Conservation (phyloP, 108 stramenopile species). For the Nitzschia inconspicua region DNA sequence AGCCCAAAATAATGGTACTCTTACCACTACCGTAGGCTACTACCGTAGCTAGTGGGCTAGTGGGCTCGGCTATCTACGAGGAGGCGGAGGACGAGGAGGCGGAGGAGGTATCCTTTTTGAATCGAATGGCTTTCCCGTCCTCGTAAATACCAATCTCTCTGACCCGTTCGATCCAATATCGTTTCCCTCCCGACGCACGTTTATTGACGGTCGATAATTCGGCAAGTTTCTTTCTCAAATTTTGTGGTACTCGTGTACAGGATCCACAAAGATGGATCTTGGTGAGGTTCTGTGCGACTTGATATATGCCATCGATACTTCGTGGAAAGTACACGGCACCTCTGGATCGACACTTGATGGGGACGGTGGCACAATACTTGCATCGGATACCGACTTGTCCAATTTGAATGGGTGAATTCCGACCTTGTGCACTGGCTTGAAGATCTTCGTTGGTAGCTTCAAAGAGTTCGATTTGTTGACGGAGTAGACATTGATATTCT, state of each 20-base stretch:
- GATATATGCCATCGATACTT: conserved; percentile 22
- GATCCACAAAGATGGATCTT: conserved; percentile 2
- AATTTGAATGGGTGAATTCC: conserved; percentile 24
- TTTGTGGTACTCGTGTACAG: conserved; percentile 6
- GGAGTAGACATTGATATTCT: conserved; percentile 23
- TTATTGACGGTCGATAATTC: too few relatives aligned
- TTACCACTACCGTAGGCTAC: too few relatives aligned
- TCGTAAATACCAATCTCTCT: conserved; percentile 12
- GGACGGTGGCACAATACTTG: conserved; percentile 14
- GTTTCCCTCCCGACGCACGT: conserved; percentile 10
- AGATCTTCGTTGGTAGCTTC: conserved; percentile 23
- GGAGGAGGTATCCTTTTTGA: too few relatives aligned
- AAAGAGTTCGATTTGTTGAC: conserved; percentile 29
- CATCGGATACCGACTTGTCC: conserved; percentile 39
- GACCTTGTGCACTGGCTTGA: conserved; percentile 13
- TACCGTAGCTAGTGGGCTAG: too few relatives aligned
- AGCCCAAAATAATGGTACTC: too few relatives aligned
- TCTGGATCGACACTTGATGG: conserved; percentile 1
- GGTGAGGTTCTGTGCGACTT: conserved; percentile 27
- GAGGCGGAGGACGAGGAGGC: too few relatives aligned
- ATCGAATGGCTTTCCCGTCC: conserved; percentile 1
- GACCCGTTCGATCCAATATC: conserved; percentile 3
- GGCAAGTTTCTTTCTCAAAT: too few relatives aligned
- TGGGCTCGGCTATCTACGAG: too few relatives aligned
- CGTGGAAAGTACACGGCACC: conserved; percentile 31